A percentile compares a stretch with the other conserved stretches of the same genome.
Conservation (phyloP, 192 early-diverging fungal genomes). For the Endogone sp. region DNA sequence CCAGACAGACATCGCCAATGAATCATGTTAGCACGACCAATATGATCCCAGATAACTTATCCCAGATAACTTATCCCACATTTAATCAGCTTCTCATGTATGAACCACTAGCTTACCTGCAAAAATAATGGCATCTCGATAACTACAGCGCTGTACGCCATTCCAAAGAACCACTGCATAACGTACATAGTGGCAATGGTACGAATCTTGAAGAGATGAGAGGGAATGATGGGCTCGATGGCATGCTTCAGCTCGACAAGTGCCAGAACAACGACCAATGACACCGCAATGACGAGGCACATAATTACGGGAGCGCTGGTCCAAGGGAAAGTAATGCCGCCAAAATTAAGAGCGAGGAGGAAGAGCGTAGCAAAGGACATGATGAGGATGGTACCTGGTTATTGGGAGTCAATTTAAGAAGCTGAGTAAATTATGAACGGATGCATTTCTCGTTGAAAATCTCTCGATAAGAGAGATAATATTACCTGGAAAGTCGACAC, state of each 20-base stretch:
- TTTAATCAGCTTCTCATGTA: not conserved
- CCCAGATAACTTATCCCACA: not conserved
- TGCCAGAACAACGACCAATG: slow-evolving; percentile 17
- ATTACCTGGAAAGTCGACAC: slow-evolving; percentile 60
- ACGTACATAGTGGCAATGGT: slow-evolving; percentile 20
- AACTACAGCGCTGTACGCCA: not conserved
- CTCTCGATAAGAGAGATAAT: not conserved
- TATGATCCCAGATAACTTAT: too few relatives aligned
- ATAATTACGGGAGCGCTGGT: slow-evolving; percentile 47
- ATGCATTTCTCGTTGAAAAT: too few relatives aligned
- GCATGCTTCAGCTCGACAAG: slow-evolving; percentile 47
- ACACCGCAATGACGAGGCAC: slow-evolving; percentile 36
- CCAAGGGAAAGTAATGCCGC: slow-evolving; percentile 57
- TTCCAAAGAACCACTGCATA: slow-evolving; percentile 33
- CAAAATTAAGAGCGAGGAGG: slow-evolving; percentile 63
- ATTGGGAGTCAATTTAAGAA: slow-evolving; percentile 1
- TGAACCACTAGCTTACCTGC: not conserved
- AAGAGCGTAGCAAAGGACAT: slow-evolving; percentile 47
- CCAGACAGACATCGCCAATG: slow-evolving; percentile 1
- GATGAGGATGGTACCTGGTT: slow-evolving; percentile 30
- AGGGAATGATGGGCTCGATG: slow-evolving; percentile 61
- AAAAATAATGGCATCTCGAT: not conserved
- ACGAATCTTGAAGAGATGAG: slow-evolving; percentile 51
- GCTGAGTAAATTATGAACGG: not conserved
- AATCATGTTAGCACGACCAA: not conserved